A percentile compares a stretch with the other conserved stretches of the same genome.
These are phyloP conservation scores for Trametes cinnabarina DNA, from an alignment of 768 basidiomycete genomes.

Conservation along the genomic window DNA sequence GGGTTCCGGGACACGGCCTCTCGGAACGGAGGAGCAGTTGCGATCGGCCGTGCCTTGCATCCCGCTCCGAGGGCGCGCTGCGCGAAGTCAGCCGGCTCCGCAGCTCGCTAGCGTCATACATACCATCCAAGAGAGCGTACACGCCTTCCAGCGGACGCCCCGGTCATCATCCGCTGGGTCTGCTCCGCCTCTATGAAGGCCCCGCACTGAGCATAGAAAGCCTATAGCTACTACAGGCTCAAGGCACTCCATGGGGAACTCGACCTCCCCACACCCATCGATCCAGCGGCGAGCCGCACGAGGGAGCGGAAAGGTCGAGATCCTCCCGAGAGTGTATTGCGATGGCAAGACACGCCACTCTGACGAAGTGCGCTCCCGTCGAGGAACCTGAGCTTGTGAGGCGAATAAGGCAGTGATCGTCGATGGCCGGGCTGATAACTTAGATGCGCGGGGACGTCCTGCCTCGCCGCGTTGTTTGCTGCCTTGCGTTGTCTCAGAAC, in stretches of 20 bases:
- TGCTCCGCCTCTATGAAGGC: slow-evolving; percentile 13
- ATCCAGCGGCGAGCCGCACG: not conserved
- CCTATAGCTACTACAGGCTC: not conserved
- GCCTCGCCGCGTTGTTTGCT: slow-evolving; percentile 2
- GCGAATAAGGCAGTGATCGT: slow-evolving; percentile 14
- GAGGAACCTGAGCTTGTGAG: not conserved
- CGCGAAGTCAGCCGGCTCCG: slow-evolving; percentile 11
- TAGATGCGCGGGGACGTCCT: not conserved
- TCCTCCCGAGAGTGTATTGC: slow-evolving; percentile 5
- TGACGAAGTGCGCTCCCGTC: not conserved
- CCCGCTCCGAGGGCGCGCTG: slow-evolving; percentile 17
- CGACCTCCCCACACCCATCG: not conserved
- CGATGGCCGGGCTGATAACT: slow-evolving; percentile 19
- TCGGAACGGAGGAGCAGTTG: slow-evolving; percentile 4
- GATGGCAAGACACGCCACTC: not conserved
- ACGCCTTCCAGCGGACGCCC: not conserved
- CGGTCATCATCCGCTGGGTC: not conserved
- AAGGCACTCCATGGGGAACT: not conserved
- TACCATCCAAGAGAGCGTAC: not conserved
- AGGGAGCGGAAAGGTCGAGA: not conserved
- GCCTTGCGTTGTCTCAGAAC: not conserved
- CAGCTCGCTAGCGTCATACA: slow-evolving; percentile 12
- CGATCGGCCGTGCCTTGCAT: slow-evolving; percentile 13
- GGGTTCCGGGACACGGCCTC: slow-evolving; percentile 14
- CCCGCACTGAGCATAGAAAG: not conserved